These are phyloP conservation scores for Colletotrichum sp. DNA, from an alignment of 2,329 filamentous ascomycete species.

Conservation along the genomic window DNA sequence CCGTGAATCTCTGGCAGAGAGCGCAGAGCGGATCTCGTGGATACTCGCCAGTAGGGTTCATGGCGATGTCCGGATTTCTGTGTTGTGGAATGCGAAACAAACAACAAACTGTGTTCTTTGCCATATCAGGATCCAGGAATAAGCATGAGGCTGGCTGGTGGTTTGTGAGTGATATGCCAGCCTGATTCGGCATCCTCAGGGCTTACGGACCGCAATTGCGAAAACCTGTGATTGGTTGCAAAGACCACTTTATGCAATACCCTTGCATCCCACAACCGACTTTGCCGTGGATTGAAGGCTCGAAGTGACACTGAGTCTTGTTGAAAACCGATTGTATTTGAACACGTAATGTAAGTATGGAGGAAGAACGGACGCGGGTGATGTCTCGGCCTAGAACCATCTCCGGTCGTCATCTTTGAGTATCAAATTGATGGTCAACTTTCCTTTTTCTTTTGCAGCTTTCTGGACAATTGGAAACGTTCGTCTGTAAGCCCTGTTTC, in stretches of 20 bases:
- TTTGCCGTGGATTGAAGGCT: not conserved
- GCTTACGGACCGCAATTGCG: not conserved
- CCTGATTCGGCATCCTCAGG: not conserved
- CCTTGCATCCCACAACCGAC: not conserved
- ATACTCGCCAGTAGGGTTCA: rapidly evolving
- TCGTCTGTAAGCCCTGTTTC: not conserved
- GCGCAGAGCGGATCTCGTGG: not conserved
- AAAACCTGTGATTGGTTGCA: not conserved
- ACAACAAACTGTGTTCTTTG: too few relatives aligned
- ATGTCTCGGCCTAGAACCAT: too few relatives aligned
- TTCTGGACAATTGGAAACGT: rapidly evolving
- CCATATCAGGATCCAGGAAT: rapidly evolving
- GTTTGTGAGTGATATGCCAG: not conserved
- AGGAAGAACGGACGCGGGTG: too few relatives aligned
- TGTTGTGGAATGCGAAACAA: too few relatives aligned
- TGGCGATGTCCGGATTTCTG: not conserved
- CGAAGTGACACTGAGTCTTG: not conserved
- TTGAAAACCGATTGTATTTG: not conserved
- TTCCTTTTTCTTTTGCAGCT: too few relatives aligned
- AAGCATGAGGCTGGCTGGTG: not conserved
- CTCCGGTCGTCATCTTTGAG: too few relatives aligned
- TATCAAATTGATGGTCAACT: too few relatives aligned
- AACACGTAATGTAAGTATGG: too few relatives aligned
- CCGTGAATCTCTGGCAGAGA: not conserved
- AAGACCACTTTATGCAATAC: not conserved